A percentile compares a stretch with the other conserved stretches of the same genome.
Conservation (phyloP, 2,329 filamentous ascomycete genomes). For the Fusarium pseudonygamai region DNA sequence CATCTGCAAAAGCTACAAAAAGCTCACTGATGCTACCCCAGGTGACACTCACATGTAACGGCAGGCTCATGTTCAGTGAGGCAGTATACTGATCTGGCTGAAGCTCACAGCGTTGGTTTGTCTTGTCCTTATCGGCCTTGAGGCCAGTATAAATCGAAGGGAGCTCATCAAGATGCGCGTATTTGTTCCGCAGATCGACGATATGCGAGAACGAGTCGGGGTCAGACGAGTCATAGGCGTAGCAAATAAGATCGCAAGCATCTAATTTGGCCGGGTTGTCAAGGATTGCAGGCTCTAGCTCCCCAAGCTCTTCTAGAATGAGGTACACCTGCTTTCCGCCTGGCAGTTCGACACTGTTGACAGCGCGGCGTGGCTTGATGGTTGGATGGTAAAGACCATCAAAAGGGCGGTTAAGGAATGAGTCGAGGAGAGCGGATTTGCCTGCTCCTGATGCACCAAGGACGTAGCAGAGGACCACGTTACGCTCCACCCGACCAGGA, state of each 20-base stretch:
- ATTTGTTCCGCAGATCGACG: slow-evolving; percentile 78
- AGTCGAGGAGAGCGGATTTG: slow-evolving; percentile 90
- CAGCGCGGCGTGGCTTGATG: slow-evolving; percentile 91
- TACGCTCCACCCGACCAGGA: slow-evolving; percentile 88
- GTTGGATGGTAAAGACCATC: slow-evolving; percentile 87
- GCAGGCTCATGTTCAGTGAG: slow-evolving; percentile 85
- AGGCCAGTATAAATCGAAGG: slow-evolving; percentile 92
- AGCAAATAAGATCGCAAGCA: slow-evolving; percentile 92
- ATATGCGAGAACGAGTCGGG: slow-evolving; percentile 96
- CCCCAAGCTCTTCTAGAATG: slow-evolving; percentile 93
- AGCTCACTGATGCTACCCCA: slow-evolving; percentile 95
- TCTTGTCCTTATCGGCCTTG: slow-evolving; percentile 96
- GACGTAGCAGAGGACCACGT: slow-evolving; percentile 93
- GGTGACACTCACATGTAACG: slow-evolving; percentile 91
- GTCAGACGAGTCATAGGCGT: slow-evolving; percentile 95
- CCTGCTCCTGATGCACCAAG: slow-evolving; percentile 86
- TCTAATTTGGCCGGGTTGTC: slow-evolving; percentile 92
- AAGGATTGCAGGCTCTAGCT: slow-evolving; percentile 92
- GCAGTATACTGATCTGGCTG: slow-evolving; percentile 94
- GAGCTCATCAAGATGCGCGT: slow-evolving; percentile 86
- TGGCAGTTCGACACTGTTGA: slow-evolving; percentile 95
- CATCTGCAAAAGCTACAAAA: slow-evolving; percentile 91
- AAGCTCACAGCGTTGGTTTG: slow-evolving; percentile 89
- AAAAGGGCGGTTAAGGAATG: slow-evolving; percentile 90
- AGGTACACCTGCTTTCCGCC: slow-evolving; percentile 97